These are phyloP conservation scores for Hordeum marinum DNA, from an alignment of 176 grass and related monocot species.

Conservation along the genomic window DNA sequence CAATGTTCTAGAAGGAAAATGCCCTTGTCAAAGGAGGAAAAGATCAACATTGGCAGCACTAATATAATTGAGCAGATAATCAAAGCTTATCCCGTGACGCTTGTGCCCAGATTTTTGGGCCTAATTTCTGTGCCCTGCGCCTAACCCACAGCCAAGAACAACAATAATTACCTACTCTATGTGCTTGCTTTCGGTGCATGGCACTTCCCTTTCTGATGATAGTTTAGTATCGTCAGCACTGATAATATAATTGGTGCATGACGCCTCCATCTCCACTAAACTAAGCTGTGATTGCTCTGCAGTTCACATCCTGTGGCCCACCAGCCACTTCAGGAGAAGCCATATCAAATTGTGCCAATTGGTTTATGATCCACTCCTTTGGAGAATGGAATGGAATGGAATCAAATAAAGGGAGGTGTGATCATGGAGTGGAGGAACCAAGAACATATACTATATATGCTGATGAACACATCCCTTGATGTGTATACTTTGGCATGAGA, in stretches of 20 bases:
- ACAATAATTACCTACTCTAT: conserved; percentile 22
- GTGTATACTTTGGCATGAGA: neutral
- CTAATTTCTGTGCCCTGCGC: conserved; percentile 27
- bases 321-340: conserved; percentile 39
- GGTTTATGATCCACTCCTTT: conserved; percentile 29
- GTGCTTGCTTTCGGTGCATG: conserved; percentile 29
- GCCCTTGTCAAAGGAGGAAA: conserved; percentile 18
- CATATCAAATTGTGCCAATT: conserved; percentile 22
- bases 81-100: neutral
- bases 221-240: neutral
- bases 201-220: neutral
- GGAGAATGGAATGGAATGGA: neutral
- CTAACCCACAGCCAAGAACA: conserved; percentile 28
- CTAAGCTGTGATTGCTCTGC: conserved; percentile 32
- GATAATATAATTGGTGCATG: conserved; percentile 25
- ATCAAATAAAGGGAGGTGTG: conserved; percentile 29
- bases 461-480: neutral
- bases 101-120: conserved; percentile 33
- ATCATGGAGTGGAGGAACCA: conserved; percentile 24
- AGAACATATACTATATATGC: conserved; percentile 35
- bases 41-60: conserved; percentile 29
- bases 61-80: neutral
- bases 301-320: conserved; percentile 41
- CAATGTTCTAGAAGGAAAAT: conserved; percentile 36
- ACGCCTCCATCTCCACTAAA: conserved; percentile 46